phyloP scores from a whole-genome alignment of 306 rosid genomes.

The Parietaria judaica region DNA sequence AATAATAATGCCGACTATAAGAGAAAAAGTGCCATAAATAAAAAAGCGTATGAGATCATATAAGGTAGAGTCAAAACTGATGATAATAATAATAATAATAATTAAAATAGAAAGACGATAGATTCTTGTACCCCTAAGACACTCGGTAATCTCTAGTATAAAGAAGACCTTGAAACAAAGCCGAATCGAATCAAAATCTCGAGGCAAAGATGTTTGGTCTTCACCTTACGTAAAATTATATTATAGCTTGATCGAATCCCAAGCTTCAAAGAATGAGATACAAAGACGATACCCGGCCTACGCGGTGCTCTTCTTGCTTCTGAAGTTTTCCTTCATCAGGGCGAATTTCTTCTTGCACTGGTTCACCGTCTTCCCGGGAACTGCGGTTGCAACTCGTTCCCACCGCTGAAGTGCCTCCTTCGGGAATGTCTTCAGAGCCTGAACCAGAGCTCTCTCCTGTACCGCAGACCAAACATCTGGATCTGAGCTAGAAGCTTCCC shows the following conservation, averaged over 20 bases:
- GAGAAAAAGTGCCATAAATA: no score
- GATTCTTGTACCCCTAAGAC: not conserved
- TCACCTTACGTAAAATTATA: slow-evolving; percentile 2
- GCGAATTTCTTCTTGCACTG: slow-evolving; percentile 94
- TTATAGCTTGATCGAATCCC: slow-evolving; percentile 6
- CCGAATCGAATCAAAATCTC: slow-evolving; percentile 23
- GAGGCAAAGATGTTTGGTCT: slow-evolving; percentile 19
- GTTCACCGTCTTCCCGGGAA: slow-evolving; percentile 81
- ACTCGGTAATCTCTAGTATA: not conserved
- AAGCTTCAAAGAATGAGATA: slow-evolving; percentile 21
- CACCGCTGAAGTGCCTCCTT: slow-evolving; percentile 81
- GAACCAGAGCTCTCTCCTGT: slow-evolving; percentile 89
- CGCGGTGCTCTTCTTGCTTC: slow-evolving; percentile 66
- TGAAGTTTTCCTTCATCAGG: slow-evolving; percentile 72
- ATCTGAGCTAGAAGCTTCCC: slow-evolving; percentile 45
- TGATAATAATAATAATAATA: no score
- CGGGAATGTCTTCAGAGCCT: slow-evolving; percentile 92
- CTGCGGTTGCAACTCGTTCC: slow-evolving; percentile 92
- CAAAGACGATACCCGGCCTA: slow-evolving; percentile 18
- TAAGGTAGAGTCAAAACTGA: no score
- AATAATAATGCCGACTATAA: no score
- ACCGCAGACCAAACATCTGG: slow-evolving; percentile 82
- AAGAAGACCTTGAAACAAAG: slow-evolving; percentile 11
- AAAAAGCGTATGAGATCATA: no score
- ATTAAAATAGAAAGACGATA: not conserved